Conservation (phyloP, 768 basidiomycete species). For the Wakefieldia striispora region DNA sequence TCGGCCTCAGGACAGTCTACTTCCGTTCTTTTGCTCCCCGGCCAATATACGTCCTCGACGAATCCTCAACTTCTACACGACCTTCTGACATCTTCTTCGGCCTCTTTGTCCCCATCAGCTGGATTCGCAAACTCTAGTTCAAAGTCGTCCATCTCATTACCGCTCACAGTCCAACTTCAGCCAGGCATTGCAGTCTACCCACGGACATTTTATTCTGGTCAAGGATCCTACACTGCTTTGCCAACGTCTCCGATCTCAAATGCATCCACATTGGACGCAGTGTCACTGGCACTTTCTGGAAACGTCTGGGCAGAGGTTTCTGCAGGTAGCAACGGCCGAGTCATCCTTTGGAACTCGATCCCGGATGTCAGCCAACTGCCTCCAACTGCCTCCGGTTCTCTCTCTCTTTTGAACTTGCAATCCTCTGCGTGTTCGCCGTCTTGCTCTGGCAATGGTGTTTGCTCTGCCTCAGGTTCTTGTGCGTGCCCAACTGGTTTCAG, state of each 20-base stretch:
- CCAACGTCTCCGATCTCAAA: conserved; percentile 49
- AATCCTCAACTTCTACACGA: conserved; percentile 71
- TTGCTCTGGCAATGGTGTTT: conserved; percentile 72
- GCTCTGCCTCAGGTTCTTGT: conserved; percentile 69
- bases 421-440: conserved; percentile 73
- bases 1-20: conserved; percentile 53
- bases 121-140: conserved; percentile 64
- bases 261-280: conserved; percentile 47
- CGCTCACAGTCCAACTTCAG: conserved; percentile 63
- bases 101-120: conserved; percentile 52
- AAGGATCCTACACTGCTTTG: conserved; percentile 56
- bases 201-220: conserved; percentile 60
- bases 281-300: conserved; percentile 65
- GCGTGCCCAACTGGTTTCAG: conserved; percentile 71
- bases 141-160: conserved; percentile 47
- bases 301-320: conserved; percentile 69
- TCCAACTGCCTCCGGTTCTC: conserved; percentile 40
- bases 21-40: conserved; percentile 66
- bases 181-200: conserved; percentile 71
- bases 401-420: conserved; percentile 69
- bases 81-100: conserved; percentile 62
- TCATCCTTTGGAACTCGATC: conserved; percentile 77
- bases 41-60: conserved; percentile 69
- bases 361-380: conserved; percentile 75
- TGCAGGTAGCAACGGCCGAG: conserved; percentile 51